phyloP scores from a whole-genome alignment of 441 rosid species.

The Pelargonium cotyledonis region DNA sequence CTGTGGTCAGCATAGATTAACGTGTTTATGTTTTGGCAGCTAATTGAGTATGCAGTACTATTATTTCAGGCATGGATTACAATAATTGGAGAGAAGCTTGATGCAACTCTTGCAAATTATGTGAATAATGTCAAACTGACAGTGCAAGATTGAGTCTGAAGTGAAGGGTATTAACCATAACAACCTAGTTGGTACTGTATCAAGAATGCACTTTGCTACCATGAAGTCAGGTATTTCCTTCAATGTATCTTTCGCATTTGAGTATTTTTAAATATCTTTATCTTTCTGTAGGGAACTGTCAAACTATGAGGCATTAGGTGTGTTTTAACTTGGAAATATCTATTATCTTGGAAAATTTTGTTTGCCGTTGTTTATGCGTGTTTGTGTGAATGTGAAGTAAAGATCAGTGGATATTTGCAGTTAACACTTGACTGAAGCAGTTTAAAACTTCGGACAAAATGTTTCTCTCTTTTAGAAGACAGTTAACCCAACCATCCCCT shows the following conservation, averaged over 20 bases:
- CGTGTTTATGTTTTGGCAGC: slow-evolving; percentile 6
- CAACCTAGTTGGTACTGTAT: too few species aligned
- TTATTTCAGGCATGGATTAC: slow-evolving; percentile 67
- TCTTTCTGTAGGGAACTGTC: background rate
- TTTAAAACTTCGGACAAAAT: too few species aligned
- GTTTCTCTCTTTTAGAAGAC: too few species aligned
- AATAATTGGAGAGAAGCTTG: slow-evolving; percentile 70
- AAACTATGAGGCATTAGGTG: background rate
- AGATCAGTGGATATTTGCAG: too few species aligned
- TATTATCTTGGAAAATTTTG: too few species aligned
- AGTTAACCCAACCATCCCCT: background rate
- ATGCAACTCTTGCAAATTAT: slow-evolving; percentile 52
- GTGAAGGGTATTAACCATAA: background rate
- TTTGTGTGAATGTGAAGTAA: too few species aligned
- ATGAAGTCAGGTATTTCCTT: too few species aligned
- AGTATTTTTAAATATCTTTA: background rate
- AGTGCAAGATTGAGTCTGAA: slow-evolving; percentile 28
- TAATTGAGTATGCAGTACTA: slow-evolving; percentile 5
- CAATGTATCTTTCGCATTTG: background rate
- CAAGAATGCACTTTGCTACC: too few species aligned
- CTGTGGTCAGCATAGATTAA: too few species aligned
- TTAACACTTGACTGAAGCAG: too few species aligned
- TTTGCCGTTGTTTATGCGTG: too few species aligned
- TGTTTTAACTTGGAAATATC: too few species aligned
- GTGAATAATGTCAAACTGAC: slow-evolving; percentile 25